Conservation (phyloP, 2,329 filamentous ascomycete species). For the Fusarium paranaense region DNA sequence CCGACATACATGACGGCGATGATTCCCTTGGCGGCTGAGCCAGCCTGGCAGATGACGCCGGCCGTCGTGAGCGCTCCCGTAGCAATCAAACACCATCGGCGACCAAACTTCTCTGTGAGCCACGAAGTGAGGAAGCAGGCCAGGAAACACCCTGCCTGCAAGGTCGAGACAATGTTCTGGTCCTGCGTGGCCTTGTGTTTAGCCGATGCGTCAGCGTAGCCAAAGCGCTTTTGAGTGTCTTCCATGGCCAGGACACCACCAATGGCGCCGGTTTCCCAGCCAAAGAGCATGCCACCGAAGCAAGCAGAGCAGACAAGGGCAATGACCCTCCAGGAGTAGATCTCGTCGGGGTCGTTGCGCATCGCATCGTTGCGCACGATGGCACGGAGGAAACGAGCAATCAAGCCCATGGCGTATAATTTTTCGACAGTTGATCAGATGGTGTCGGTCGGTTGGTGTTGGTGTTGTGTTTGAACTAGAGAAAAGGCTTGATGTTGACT, state of each 20-base stretch:
- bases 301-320: conserved; percentile 71
- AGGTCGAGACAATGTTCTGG: conserved; percentile 74
- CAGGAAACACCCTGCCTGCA: conserved; percentile 75
- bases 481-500: not conserved
- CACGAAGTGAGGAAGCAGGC: conserved; percentile 68
- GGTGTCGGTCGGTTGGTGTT: not conserved
- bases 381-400: not conserved
- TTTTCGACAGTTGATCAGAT: not conserved
- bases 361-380: conserved; percentile 78
- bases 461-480: not conserved
- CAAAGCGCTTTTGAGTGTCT: conserved; percentile 61
- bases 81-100: conserved; percentile 64
- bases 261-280: conserved; percentile 71
- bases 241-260: conserved; percentile 72
- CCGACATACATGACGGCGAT: not conserved
- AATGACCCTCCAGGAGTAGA: conserved; percentile 77
- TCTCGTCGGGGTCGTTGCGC: conserved; percentile 71
- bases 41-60: conserved; percentile 70
- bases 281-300: conserved; percentile 70
- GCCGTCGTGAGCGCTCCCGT: conserved; percentile 67
- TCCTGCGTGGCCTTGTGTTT: conserved; percentile 61
- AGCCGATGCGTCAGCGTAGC: conserved; percentile 40
- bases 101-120: conserved; percentile 65
- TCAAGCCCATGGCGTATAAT: not conserved
- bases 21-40: not conserved